These are phyloP conservation scores for Murraya paniculata DNA, from an alignment of 345 rosid species.

Conservation along the genomic window DNA sequence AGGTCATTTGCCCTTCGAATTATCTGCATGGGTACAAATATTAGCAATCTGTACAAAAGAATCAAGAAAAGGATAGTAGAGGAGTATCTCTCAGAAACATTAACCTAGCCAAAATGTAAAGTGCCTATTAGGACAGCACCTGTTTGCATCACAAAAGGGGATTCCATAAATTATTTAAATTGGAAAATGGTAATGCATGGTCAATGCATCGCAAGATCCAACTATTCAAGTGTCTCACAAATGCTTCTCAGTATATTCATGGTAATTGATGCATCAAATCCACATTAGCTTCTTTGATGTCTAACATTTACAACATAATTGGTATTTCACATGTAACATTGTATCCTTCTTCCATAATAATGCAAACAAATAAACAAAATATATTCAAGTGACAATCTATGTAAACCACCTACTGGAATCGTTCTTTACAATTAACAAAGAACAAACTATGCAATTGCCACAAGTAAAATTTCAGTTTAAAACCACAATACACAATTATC, in stretches of 20 bases:
- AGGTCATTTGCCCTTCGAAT: slow-evolving; percentile 66
- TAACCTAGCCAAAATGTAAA: background rate
- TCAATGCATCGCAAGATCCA: background rate
- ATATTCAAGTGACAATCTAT: background rate
- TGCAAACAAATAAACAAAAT: background rate
- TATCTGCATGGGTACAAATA: slow-evolving; percentile 42
- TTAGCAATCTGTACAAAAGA: background rate
- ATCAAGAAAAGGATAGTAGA: background rate
- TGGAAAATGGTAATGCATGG: background rate
- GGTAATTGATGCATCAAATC: background rate
- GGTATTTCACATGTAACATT: background rate
- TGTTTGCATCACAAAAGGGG: background rate
- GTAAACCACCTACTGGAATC: background rate
- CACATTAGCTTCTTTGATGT: background rate
- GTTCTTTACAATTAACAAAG: background rate
- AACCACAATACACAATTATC: background rate
- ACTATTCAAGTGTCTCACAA: background rate
- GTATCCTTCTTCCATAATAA: background rate
- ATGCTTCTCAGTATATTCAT: background rate
- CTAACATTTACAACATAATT: background rate
- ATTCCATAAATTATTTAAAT: background rate
- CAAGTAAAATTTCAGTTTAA: background rate
- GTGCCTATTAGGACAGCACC: background rate
- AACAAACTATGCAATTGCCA: background rate
- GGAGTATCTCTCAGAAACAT: too few species aligned